A percentile compares a stretch with the other conserved stretches of the same genome.
Conservation (phyloP, 73 alveolate genomes). For the Effrenium voratum region DNA sequence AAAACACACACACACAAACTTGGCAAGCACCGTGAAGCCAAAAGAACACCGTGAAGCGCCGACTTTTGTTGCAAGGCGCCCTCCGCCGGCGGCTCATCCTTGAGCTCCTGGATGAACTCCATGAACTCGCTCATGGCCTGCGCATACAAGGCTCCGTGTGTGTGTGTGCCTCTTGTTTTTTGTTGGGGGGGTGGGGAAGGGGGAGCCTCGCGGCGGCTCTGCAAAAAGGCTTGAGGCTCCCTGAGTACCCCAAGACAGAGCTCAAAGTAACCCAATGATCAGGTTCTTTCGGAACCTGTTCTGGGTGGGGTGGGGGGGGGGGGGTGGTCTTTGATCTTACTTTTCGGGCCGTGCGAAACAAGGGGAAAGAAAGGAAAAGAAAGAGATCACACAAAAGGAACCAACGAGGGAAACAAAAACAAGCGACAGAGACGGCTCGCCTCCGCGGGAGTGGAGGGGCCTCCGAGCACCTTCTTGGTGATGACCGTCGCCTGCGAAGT, state of each 20-base stretch:
- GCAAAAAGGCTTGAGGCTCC: too few species aligned
- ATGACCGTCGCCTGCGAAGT: slow-evolving; percentile 36
- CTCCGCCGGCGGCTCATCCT: slow-evolving; percentile 76
- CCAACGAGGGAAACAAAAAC: not conserved
- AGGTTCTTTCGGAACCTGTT: too few species aligned
- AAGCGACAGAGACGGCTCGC: not conserved
- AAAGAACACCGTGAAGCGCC: not conserved
- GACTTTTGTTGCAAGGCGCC: not conserved
- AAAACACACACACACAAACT: not conserved
- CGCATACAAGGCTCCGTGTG: too few species aligned
- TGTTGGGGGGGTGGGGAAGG: too few species aligned
- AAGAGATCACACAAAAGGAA: not conserved
- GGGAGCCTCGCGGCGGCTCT: too few species aligned
- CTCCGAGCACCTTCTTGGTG: slow-evolving; percentile 62
- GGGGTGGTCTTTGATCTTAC: too few species aligned
- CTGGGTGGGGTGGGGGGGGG: too few species aligned
- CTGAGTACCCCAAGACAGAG: too few species aligned
- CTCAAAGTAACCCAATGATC: too few species aligned
- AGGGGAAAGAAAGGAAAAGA: not conserved
- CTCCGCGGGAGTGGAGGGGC: slow-evolving; percentile 75
- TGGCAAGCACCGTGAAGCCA: too few species aligned
- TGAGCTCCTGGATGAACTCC: slow-evolving; percentile 62
- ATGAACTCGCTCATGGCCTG: slow-evolving; percentile 72
- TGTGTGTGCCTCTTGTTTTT: too few species aligned
- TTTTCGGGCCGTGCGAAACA: not conserved